Conservation (phyloP, 805 yeast genomes). For the Brettanomyces anomalus region DNA sequence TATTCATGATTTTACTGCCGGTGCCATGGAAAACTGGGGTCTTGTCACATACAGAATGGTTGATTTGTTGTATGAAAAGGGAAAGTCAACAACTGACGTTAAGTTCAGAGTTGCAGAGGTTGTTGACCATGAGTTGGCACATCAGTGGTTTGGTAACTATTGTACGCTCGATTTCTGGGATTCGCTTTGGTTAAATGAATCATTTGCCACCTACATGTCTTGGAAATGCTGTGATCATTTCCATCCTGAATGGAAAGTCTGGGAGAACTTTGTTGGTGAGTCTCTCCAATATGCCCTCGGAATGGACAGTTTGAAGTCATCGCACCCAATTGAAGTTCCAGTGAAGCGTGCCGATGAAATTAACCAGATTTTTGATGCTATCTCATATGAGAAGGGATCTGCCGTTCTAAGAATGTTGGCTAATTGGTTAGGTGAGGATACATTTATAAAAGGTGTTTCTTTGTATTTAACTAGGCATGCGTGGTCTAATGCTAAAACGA, state of each 20-base stretch:
- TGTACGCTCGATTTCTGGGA: slow-evolving; percentile 96
- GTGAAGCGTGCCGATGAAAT: slow-evolving; percentile 74
- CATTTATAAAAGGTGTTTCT: slow-evolving; percentile 67
- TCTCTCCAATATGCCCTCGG: slow-evolving; percentile 44
- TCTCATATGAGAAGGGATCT: slow-evolving; percentile 77
- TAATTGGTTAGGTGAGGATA: slow-evolving; percentile 59
- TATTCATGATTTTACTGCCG: slow-evolving; percentile 70
- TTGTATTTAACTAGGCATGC: slow-evolving; percentile 54
- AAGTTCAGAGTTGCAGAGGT: slow-evolving; percentile 75
- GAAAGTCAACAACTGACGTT: slow-evolving; percentile 38
- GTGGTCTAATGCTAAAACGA: slow-evolving; percentile 65
- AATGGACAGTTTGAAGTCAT: slow-evolving; percentile 51
- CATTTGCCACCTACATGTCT: slow-evolving; percentile 85
- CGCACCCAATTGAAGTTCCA: slow-evolving; percentile 84
- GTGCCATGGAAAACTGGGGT: slow-evolving; percentile 94
- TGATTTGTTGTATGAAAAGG: slow-evolving; percentile 41
- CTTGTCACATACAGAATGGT: slow-evolving; percentile 60
- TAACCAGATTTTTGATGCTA: slow-evolving; percentile 75
- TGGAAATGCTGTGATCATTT: slow-evolving; percentile 61
- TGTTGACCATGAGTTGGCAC: slow-evolving; percentile 83
- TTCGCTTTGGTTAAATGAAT: slow-evolving; percentile 83
- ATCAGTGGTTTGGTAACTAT: slow-evolving; percentile 87
- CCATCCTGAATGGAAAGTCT: slow-evolving; percentile 76
- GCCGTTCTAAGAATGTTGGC: slow-evolving; percentile 72
- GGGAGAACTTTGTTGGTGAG: slow-evolving; percentile 49